Base-by-base conservation (phyloP, 2,329 filamentous ascomycete species). In the Penicillium corylophilum region DNA sequence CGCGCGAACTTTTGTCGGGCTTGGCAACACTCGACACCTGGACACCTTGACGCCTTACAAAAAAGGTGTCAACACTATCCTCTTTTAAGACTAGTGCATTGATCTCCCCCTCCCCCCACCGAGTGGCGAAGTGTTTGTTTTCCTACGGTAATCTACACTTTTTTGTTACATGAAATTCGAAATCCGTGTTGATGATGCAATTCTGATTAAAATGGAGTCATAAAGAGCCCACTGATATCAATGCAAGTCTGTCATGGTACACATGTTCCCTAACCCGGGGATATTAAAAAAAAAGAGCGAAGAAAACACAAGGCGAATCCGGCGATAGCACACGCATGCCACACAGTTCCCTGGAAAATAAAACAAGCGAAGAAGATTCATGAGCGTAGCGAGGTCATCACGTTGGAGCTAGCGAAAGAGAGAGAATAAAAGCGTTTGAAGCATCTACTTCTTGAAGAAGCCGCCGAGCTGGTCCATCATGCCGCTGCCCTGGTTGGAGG, bases 361-460 rank as follows among this genome's bases (percentile, higher is more conserved):
- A 45, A 44, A 44, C 53, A 49, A 36, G 29, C 38, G 52, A 59
- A 60, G 54, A 50, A 60, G 58, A 65, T 61, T 63, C 61, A 61
- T 63, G 50, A 62, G 43, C 28, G 24, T 54, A 33, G 38, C 36
- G 42, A 31, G 28, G 44, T 57, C 59, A 52, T 56, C 56, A 59
- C 26, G 46, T 23, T 48, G 24, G 33, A 51, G 40, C 28, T 52
- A 39, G 24, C 18, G 43, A 23, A 48, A 44, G 31, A 51, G 41
- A 26, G 40, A 31, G n/a, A 15, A 39, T n/a, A n/a, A n/a, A n/a
- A n/a, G n/a, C n/a, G n/a, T n/a, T n/a, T n/a, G 22, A 28, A 36
- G 15, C 43, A 18, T 63, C 55, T 68, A 73, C 59, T 69, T 71
- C 64, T 71, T 70, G 63, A 73, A 71, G 64, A 69, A 73, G 47